Evolutionary conservation across 805 yeast genomes (phyloP).

Genomic region (Ogataea kodamae): DNA sequence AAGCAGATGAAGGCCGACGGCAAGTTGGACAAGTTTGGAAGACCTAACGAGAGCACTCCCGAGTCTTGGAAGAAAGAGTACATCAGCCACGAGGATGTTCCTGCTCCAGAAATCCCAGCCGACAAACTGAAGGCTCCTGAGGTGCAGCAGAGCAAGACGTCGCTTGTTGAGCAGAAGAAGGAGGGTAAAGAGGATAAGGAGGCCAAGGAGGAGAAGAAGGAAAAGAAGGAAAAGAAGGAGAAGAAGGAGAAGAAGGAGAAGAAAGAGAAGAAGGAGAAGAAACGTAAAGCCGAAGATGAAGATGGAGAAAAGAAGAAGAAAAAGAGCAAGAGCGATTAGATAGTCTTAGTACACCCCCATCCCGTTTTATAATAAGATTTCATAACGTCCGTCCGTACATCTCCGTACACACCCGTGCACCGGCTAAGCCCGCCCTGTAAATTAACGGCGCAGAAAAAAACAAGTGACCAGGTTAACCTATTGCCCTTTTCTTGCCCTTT

Average conservation of each 20-base stretch:
- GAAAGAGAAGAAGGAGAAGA: slow-evolving; percentile 32
- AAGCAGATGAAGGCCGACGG: slow-evolving; percentile 97
- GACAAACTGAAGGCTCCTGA: slow-evolving; percentile 42
- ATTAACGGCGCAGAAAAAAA: slow-evolving; percentile 2
- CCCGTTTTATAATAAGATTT: no score
- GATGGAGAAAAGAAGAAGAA: slow-evolving; percentile 22
- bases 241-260: slow-evolving; percentile 36
- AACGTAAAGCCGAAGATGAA: slow-evolving; percentile 10
- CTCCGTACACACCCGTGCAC: slow-evolving; percentile 10
- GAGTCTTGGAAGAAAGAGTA: slow-evolving; percentile 85
- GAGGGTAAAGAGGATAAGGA: slow-evolving; percentile 26
- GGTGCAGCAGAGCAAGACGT: slow-evolving; percentile 44
- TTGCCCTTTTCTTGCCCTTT: background rate
- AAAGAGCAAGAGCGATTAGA: slow-evolving; percentile 22
- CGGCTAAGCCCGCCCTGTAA: background rate
- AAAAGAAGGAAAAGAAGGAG: slow-evolving; percentile 59
- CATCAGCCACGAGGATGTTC: slow-evolving; percentile 63
- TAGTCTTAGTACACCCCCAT: no score
- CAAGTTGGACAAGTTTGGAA: slow-evolving; percentile 93
- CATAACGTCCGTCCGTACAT: no score
- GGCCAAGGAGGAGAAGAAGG: slow-evolving; percentile 52
- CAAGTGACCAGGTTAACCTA: slow-evolving; percentile 1
- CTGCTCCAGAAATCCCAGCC: slow-evolving; percentile 58
- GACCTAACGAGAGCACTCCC: slow-evolving; percentile 92
- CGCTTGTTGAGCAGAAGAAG: slow-evolving; percentile 35